Conservation (phyloP, 495 filamentous ascomycete genomes). For the Paragyromitra xinjiangensis region DNA sequence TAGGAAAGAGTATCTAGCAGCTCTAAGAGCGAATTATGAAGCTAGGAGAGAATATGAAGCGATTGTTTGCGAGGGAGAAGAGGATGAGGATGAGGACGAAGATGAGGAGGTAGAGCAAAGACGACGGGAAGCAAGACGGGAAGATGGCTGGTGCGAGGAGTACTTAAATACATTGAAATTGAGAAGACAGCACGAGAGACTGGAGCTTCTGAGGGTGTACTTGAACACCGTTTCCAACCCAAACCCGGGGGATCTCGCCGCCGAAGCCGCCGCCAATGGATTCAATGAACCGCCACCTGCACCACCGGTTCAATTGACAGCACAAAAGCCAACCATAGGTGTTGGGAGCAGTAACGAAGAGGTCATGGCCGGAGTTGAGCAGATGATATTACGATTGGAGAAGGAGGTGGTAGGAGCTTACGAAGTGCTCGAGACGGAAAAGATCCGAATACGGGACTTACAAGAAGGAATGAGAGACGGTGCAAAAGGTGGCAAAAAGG, state of each 20-base stretch:
- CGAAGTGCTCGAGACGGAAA: slow-evolving; percentile 37
- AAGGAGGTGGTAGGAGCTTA: slow-evolving; percentile 46
- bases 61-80: slow-evolving; percentile 25
- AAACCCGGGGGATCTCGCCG: slow-evolving; percentile 24
- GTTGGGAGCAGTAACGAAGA: slow-evolving; percentile 26
- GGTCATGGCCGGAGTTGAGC: slow-evolving; percentile 29
- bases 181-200: slow-evolving; percentile 43
- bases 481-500: slow-evolving; percentile 42
- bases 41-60: slow-evolving; percentile 49
- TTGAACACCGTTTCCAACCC: slow-evolving; percentile 46
- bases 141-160: slow-evolving; percentile 45
- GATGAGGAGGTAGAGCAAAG: slow-evolving; percentile 14
- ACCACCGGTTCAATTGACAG: slow-evolving; percentile 39
- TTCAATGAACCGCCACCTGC: slow-evolving; percentile 48
- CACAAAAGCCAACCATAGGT: slow-evolving; percentile 10
- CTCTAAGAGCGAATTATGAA: slow-evolving; percentile 47
- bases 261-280: slow-evolving; percentile 27
- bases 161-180: slow-evolving; percentile 50
- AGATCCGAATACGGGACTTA: slow-evolving; percentile 41
- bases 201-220: slow-evolving; percentile 52
- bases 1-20: slow-evolving; percentile 51
- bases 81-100: slow-evolving; percentile 32
- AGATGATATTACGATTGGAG: slow-evolving; percentile 48
- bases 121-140: not conserved
- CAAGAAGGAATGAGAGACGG: slow-evolving; percentile 23